A percentile compares a stretch with the other conserved stretches of the same genome.
phyloP scores from a whole-genome alignment of 768 basidiomycete genomes.

The Mycena venus region DNA sequence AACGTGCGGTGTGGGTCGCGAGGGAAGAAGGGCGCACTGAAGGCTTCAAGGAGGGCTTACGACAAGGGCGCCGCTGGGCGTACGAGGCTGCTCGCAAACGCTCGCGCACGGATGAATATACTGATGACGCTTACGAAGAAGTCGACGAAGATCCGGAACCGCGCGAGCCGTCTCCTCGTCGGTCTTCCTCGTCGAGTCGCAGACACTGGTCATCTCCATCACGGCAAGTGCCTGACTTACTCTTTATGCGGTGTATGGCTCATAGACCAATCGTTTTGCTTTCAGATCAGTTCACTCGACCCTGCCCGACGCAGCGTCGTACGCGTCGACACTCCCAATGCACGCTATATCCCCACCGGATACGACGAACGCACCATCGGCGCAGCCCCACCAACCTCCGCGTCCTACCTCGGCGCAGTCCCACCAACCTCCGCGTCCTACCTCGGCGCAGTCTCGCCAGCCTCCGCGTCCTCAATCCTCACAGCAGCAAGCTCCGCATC shows the following conservation, averaged over 20 bases:
- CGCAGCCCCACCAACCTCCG: neutral
- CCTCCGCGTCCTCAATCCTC: neutral
- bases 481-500: neutral
- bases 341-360: neutral
- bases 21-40: conserved; percentile 69
- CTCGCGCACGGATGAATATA: conserved; percentile 1
- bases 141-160: neutral
- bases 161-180: neutral
- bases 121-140: neutral
- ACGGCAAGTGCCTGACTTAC: neutral
- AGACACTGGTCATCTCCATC: conserved; percentile 17
- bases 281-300: conserved; percentile 20
- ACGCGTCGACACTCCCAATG: conserved; percentile 17
- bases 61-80: conserved; percentile 27
- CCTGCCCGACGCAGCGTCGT: conserved; percentile 12
- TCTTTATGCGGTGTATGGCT: neutral
- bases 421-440: neutral
- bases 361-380: neutral
- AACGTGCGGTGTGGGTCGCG: conserved; percentile 64
- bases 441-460: neutral
- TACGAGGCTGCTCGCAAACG: conserved; percentile 12
- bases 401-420: neutral
- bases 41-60: conserved; percentile 65
- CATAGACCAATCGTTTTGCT: neutral
- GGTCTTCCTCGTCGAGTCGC: conserved; percentile 12